Evolutionary conservation across 768 basidiomycete species (phyloP).

Genomic region (Xerocomellus intermedius): DNA sequence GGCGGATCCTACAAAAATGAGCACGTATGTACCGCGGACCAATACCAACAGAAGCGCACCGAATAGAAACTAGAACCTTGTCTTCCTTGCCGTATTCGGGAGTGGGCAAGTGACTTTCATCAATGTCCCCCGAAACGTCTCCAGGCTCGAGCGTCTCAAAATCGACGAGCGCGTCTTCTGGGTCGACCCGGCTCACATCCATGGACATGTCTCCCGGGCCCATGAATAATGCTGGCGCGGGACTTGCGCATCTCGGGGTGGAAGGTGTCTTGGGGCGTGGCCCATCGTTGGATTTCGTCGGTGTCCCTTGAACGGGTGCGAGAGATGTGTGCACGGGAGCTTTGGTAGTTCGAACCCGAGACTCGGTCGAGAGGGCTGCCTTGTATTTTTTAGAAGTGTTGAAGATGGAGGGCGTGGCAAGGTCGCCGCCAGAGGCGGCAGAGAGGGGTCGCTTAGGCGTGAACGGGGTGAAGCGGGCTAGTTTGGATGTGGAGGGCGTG

Average conservation of each 20-base stretch:
- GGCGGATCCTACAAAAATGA: conserved; percentile 53
- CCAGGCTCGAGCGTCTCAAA: conserved; percentile 66
- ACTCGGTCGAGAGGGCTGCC: conserved; percentile 52
- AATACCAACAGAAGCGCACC: conserved; percentile 40
- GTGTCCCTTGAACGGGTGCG: conserved; percentile 52
- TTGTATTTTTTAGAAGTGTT: conserved; percentile 65
- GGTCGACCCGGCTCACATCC: conserved; percentile 73
- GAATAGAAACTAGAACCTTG: conserved; percentile 83
- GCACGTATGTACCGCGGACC: background rate
- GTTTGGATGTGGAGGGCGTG: conserved; percentile 36
- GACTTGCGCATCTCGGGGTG: conserved; percentile 53
- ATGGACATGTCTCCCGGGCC: conserved; percentile 55
- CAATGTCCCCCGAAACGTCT: conserved; percentile 69
- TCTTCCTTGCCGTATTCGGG: conserved; percentile 69
- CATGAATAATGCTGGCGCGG: conserved; percentile 38
- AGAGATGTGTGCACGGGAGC: conserved; percentile 29
- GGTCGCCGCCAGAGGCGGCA: conserved; percentile 31
- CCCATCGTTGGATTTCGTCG: conserved; percentile 41
- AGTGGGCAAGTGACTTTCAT: conserved; percentile 48
- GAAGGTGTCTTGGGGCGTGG: conserved; percentile 53
- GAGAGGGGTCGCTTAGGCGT: conserved; percentile 56
- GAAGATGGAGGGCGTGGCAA: conserved; percentile 37
- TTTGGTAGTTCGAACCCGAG: conserved; percentile 34
- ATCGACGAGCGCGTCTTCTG: conserved; percentile 76
- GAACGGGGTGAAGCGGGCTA: conserved; percentile 44